Evolutionary conservation across 176 grass and related monocot genomes (phyloP), one percentile per base, ranked within the genome.

Genomic region (Sorghum bicolor): DNA sequence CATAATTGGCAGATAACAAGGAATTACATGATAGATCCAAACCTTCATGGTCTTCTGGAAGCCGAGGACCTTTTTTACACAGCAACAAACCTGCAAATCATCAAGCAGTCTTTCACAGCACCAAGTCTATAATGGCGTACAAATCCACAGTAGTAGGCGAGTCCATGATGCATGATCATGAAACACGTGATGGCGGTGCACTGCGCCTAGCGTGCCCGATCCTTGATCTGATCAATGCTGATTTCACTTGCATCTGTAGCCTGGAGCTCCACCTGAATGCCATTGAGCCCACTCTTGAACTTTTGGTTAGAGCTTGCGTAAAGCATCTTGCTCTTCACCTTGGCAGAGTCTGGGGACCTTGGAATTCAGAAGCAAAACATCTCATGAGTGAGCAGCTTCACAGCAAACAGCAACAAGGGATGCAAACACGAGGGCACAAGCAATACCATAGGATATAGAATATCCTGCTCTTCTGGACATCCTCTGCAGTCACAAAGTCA

Each of bases 381-480:
- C 29, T 13, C 61, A 31, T 88, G 4, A 45, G 61, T 41, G 28
- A 82, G 4, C 11, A 79, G 53, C 55, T 31, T 63, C 45, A 36
- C 19, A 26, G 5, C 6, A 16, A 29, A 24, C 52, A 17, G 19
- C 1, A 60, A 67, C 10, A 84, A n/a, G 40, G 32, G 50, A 16
- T 44, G 48, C 32, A 77, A 37, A 34, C 16, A 83, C 0, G 19
- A 67, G 0, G 4, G 32, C 16, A 62, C 5, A 75, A 64, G 32
- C 13, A 88, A 24, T 94, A 97, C 94, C 94, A 97, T 44, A 89
- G 84, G 53, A 94, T 92, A 70, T 92, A 97, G 85, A 88, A 97
- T 36, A 97, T 97, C 85, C 91, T 94, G 94, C 92, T 94, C 85
- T 97, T 94, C 44, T 84, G 90, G n/a, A 93, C 89, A 47, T 97